Evolutionary conservation across 306 rosid species (phyloP).

Genomic region (Vigna reflexopilosa): DNA sequence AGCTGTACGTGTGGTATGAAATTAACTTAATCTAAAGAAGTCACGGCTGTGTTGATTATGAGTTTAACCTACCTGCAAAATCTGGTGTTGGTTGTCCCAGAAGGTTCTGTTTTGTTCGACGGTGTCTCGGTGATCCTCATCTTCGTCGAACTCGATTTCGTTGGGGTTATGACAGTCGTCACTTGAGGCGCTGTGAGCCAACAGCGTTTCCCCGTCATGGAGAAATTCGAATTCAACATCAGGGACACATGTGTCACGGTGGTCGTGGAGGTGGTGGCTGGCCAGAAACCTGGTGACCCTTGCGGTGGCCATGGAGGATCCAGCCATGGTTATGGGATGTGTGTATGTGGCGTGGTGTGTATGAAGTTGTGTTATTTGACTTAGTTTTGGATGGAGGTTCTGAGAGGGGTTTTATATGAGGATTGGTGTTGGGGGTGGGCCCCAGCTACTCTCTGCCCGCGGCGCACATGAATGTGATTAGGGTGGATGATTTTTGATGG

Average conservation of each 20-base stretch:
- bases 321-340: conserved; percentile 13
- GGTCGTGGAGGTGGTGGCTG: neutral
- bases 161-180: conserved; percentile 36
- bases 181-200: conserved; percentile 45
- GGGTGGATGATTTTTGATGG: neutral
- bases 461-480: conserved; percentile 56
- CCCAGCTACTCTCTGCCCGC: conserved; percentile 43
- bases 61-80: conserved; percentile 57
- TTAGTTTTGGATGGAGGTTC: conserved; percentile 6
- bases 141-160: conserved; percentile 50
- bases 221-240: conserved; percentile 74
- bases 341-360: neutral
- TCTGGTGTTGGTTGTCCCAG: conserved; percentile 79
- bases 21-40: neutral
- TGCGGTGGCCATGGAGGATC: conserved; percentile 29
- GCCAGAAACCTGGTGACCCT: conserved; percentile 42
- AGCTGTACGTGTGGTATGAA: neutral
- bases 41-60: neutral
- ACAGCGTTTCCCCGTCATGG: conserved; percentile 42
- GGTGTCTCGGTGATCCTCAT: conserved; percentile 5
- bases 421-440: conserved; percentile 40
- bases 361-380: neutral
- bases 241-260: conserved; percentile 33
- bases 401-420: conserved; percentile 29
- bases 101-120: conserved; percentile 52